Evolutionary conservation across 192 early-diverging fungal species (phyloP), one percentile per base, ranked within the genome.

Genomic region (Backusella tuberculispora): DNA sequence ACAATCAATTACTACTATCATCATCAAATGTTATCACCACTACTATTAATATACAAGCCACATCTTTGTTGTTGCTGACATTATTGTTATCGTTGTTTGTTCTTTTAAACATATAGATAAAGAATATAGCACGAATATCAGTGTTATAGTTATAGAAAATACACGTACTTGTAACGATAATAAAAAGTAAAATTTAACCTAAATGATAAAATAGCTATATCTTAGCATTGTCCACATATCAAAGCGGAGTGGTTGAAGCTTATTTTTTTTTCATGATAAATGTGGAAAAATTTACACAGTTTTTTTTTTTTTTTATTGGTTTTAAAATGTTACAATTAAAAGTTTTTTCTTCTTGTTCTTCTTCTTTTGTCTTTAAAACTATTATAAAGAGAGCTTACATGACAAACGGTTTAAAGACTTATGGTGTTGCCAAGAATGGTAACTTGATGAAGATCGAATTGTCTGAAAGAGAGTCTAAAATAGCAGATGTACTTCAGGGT

Each of bases 401-500:
- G 53, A 34, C 29, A 34, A 60, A 24, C 53, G 53, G 21, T 12
- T 15, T 26, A 40, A 67, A 67, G 40, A 44, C 17, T 17, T 80
- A 80, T 44, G 79, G 79, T 26, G 29, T 73, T 17, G 21, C 71
- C 6, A 76, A 80, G 37, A 56, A 60, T 38, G 79, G 79, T 10
- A 37, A 34, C 13, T 19, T 29, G 17, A 80, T 85, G 81, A 71
- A 74, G 15, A 75, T 93, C 12, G 75, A 65, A 4, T 79, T 95
- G 53, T 92, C 88, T 6, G 77, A 85, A 0, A 79, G 75, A 15
- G 95, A 97, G 74, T 34, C 71, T 10, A 74, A 89, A 66, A 89
- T 97, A n/a, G 94, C 91, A 77, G 50, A 85, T 15, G 72, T 94
- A 34, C 86, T 97, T 21, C 79, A 81, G 24, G 78, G 78, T 6